A percentile compares a stretch with the other conserved stretches of the same genome.
Conservation (phyloP, 306 rosid genomes). For the Amphicarpaea edgeworthii region DNA sequence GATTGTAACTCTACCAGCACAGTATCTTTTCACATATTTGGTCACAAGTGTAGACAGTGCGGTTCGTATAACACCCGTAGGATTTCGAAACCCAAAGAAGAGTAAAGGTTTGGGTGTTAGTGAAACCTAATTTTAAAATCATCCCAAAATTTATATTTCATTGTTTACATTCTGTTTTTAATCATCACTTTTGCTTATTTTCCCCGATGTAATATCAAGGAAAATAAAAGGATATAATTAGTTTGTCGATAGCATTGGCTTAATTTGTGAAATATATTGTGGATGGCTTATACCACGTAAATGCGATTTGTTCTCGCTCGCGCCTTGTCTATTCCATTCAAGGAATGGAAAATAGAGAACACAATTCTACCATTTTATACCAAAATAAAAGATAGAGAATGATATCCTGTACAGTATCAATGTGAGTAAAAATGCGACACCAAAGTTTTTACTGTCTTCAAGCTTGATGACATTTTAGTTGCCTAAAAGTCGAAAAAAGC, state of each 20-base stretch:
- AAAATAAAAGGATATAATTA: conserved; percentile 16
- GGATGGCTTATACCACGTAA: not conserved
- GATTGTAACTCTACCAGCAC: conserved; percentile 62
- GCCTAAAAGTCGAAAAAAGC: not conserved
- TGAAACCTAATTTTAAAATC: not conserved
- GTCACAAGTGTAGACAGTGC: conserved; percentile 71
- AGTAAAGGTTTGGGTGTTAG: conserved; percentile 19
- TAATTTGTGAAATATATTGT: not conserved
- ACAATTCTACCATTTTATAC: not conserved
- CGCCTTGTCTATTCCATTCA: not conserved
- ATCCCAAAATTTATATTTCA: not conserved
- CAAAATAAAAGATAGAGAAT: not conserved
- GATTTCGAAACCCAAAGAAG: conserved; percentile 53
- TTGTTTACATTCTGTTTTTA: not conserved
- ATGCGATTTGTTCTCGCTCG: not conserved
- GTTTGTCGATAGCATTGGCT: not conserved
- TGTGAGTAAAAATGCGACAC: not conserved
- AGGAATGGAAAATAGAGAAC: not conserved
- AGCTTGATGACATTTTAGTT: not conserved
- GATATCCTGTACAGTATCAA: not conserved
- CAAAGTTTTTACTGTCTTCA: not conserved
- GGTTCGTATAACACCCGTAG: conserved; percentile 71
- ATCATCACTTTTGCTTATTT: not conserved
- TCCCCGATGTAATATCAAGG: not conserved
- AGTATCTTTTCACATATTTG: conserved; percentile 65